Base-by-base conservation (phyloP, 2,329 filamentous ascomycete genomes). In the Phyllosticta paracitricarpa region DNA sequence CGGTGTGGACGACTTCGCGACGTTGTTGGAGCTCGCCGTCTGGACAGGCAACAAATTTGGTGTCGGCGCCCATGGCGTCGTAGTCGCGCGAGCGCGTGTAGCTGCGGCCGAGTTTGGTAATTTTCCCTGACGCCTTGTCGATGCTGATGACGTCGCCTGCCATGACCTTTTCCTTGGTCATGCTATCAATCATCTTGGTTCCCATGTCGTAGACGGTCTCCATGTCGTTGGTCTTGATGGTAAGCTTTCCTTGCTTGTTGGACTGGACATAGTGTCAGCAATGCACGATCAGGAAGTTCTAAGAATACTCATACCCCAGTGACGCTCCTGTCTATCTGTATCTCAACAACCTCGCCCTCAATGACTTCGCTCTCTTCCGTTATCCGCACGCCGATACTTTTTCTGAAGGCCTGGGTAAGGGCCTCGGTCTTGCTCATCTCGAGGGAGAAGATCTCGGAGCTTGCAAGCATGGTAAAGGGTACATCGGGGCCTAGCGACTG, bases 391-490 rank as follows among this genome's bases (percentile, higher is more conserved):
- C 93, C 94, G 69, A 99, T 99, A 51, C 91, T 97, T 75, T 97
- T 97, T 70, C 94, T 88, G 80, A 99, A 97, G n/a, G 94, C 93
- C 76, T 99, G 94, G 60, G 93, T 97, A 40, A 99, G 85, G 57
- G 94, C 93, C 77, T 99, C 94, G 48, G 94, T 99, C 80, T 99
- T 99, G 69, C 91, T 96, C 93, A 99, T 97, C 77, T 99, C 94
- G 71, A 97, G 84, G 26, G 92, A 97, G 79, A 97, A 99, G 70
- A 99, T 97, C 75, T 99, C 94, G 63, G 92, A 96, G 14, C 92
- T 91, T 53, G 94, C 91, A 65, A 97, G 87, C 77, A 91, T 92
- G 24, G 94, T 99, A 75, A 99, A 99, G 3, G 94, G 94, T 1
- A 97, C 92, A 73, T 99, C 94, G 56, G 91, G 78, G 54, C 93